A percentile compares a stretch with the other conserved stretches of the same genome.
These are phyloP conservation scores for Ophiorrhiza pumila DNA, from an alignment of 257 asterid genomes.

Conservation along the genomic window DNA sequence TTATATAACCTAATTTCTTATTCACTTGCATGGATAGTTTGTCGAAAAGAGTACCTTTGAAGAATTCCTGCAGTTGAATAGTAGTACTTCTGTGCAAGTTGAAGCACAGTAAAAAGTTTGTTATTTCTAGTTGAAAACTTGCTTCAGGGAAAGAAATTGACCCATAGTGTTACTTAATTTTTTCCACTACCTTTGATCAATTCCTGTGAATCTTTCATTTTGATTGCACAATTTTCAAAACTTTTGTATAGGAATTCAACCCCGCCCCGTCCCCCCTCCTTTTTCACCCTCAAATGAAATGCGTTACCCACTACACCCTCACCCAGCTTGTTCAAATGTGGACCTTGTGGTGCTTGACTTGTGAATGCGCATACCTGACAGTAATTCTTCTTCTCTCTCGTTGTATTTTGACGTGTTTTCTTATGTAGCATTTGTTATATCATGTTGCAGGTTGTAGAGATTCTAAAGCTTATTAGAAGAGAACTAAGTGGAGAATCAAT, in stretches of 20 bases:
- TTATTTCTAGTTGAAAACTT: background rate
- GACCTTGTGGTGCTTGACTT: background rate
- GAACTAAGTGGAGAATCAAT: conserved; percentile 76
- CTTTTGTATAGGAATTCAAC: too few species aligned
- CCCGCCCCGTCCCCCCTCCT: too few species aligned
- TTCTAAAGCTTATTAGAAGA: conserved; percentile 69
- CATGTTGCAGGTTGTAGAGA: conserved; percentile 60
- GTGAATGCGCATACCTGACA: background rate
- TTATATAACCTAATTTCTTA: background rate
- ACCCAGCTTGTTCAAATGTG: background rate
- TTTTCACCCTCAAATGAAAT: too few species aligned
- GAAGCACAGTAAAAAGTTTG: background rate
- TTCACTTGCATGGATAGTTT: background rate
- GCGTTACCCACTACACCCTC: too few species aligned
- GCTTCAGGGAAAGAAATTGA: background rate
- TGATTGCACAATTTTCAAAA: background rate
- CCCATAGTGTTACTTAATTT: too few species aligned
- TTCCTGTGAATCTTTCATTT: background rate
- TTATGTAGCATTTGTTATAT: conserved; percentile 14
- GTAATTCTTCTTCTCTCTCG: background rate
- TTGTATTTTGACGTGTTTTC: conserved; percentile 2
- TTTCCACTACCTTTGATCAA: background rate
- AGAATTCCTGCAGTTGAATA: background rate
- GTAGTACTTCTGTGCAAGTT: background rate
- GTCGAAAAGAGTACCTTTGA: background rate